A percentile compares a stretch with the other conserved stretches of the same genome.
Conservation (phyloP, 768 basidiomycete species). For the Steccherinum ochraceum region DNA sequence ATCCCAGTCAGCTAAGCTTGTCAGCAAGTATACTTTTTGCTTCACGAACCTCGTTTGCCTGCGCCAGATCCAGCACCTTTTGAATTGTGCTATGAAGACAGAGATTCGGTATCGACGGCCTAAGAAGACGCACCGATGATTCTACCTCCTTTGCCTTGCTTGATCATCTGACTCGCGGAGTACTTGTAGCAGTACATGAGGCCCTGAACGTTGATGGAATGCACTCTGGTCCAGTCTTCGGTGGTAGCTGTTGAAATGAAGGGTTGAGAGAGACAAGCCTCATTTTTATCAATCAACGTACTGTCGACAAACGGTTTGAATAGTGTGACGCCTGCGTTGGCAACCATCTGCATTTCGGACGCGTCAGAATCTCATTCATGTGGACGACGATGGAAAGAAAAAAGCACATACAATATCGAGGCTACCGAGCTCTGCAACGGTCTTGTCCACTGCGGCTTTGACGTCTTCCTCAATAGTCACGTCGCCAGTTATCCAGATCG, state of each 20-base stretch:
- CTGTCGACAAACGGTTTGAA: constrained; percentile 10
- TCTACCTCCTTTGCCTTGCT: constrained; percentile 33
- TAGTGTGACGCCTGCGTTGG: constrained; percentile 19
- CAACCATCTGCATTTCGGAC: constrained; percentile 17
- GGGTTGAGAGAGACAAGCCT: too few relatives aligned
- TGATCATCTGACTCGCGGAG: constrained; percentile 33
- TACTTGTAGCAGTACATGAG: constrained; percentile 35
- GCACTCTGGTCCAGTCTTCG: constrained; percentile 26
- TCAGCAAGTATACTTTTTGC: too few relatives aligned
- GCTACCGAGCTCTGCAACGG: constrained; percentile 29
- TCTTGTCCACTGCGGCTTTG: constrained; percentile 28
- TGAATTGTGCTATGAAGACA: neutral
- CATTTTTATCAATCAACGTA: neutral
- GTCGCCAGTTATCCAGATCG: constrained; percentile 28
- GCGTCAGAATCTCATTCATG: neutral
- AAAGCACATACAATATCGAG: constrained; percentile 38
- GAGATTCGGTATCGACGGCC: neutral
- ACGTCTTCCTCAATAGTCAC: constrained; percentile 38
- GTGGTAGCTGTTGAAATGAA: constrained; percentile 21
- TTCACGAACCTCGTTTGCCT: constrained; percentile 17
- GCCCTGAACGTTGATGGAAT: constrained; percentile 35
- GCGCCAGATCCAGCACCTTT: constrained; percentile 17
- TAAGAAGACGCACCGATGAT: constrained; percentile 26
- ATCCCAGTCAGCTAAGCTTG: too few relatives aligned
- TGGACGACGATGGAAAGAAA: neutral